Conservation (phyloP, 2,329 filamentous ascomycete species). For the Colletotrichum neosansevieriae region DNA sequence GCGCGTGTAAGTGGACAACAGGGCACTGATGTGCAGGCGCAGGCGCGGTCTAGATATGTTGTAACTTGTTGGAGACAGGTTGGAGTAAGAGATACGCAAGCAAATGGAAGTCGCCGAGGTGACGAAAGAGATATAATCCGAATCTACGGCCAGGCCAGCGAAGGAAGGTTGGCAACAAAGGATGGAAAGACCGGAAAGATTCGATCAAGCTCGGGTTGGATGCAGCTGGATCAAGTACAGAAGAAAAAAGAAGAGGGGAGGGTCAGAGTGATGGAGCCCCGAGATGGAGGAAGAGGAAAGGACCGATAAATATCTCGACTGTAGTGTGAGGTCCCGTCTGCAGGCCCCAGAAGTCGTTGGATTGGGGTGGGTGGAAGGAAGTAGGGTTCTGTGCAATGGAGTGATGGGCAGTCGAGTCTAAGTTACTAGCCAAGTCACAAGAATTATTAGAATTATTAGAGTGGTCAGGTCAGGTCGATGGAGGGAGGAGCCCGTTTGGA, state of each 20-base stretch:
- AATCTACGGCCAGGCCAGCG: background rate
- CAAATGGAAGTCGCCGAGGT: background rate
- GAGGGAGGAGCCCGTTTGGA: too few relatives aligned
- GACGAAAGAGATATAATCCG: background rate
- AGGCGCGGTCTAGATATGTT: background rate
- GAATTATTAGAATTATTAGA: background rate
- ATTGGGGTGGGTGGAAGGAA: background rate
- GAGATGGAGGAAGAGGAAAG: conserved; percentile 38
- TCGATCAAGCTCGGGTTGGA: conserved; percentile 14
- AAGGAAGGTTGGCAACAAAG: background rate
- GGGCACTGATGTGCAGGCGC: background rate
- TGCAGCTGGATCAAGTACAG: conserved; percentile 28
- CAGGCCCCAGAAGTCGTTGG: background rate
- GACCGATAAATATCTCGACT: conserved; percentile 37
- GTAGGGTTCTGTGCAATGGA: too few relatives aligned
- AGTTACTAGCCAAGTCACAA: too few relatives aligned
- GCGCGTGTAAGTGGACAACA: conserved; percentile 34
- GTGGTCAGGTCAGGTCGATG: too few relatives aligned
- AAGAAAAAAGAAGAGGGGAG: conserved; percentile 32
- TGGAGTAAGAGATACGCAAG: too few relatives aligned
- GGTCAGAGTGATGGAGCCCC: conserved; percentile 34
- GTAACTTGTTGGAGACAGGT: too few relatives aligned
- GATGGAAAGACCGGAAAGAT: conserved; percentile 10
- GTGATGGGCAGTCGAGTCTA: too few relatives aligned
- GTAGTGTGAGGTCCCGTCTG: too few relatives aligned